Evolutionary conservation across 2,329 filamentous ascomycete species (phyloP), one percentile per base, ranked within the genome.

Genomic region (Penicillium sp.): DNA sequence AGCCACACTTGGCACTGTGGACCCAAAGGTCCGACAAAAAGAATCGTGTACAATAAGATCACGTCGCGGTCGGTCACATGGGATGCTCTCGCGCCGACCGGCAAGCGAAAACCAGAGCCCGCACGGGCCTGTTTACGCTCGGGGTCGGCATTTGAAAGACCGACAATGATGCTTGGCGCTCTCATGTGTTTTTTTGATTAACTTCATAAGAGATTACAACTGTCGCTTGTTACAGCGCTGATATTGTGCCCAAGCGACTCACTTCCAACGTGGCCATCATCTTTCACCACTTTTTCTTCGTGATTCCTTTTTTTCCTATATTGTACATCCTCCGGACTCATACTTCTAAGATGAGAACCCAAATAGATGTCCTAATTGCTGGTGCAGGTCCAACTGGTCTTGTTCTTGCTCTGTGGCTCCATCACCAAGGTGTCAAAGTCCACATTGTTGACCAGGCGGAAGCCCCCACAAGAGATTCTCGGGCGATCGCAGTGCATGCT

Each of bases 401-500:
- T 9, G 63, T 64, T 10, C 60, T 65, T 3, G 64, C 63, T n/a
- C 54, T 64, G 33, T 65, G 63, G 53, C 62, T 67, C 16, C 59
- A 63, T 2, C 52, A 47, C 33, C 60, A 60, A 40, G 58, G 61
- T 12, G 42, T 66, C 31, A 60, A 40, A n/a, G 41, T 63, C 30
- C 57, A 62, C 22, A 77, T 81, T 36, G 62, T 80, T 36, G 75
- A 77, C 56, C 72, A 74, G 51, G 62, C 68, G 51, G 65, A 64
- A 3, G 65, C 63, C 0, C 72, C 70, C 37, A 59, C 64, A 36
- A 57, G 58, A 29, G 59, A 64, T 66, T 53, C 77, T 66, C 54
- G 69, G 18, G 64, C 68, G 8, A 60, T 80, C 1, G 68, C 72
- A 9, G 61, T 80, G 4, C 78, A 80, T 48, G 67, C 76, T 11